phyloP scores from a whole-genome alignment of 1,284 basidiomycete species.

The Trametes sp. region DNA sequence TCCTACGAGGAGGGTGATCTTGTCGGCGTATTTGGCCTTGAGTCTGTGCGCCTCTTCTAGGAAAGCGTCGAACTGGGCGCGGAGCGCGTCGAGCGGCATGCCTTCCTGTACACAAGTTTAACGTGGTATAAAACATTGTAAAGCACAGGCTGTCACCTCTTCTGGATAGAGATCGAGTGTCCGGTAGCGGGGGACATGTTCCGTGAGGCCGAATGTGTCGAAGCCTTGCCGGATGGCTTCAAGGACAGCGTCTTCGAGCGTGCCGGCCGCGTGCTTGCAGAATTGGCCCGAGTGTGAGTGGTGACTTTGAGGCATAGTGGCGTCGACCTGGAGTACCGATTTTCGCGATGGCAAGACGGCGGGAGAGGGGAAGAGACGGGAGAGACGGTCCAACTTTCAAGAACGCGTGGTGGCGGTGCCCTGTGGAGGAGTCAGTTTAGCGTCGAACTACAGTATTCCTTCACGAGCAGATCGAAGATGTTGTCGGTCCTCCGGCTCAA shows the following conservation, averaged over 20 bases:
- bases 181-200: conserved; percentile 93
- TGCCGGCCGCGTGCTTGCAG: conserved; percentile 87
- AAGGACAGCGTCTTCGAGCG: conserved; percentile 80
- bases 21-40: conserved; percentile 61
- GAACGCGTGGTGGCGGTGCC: too few species aligned
- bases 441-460: too few species aligned
- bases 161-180: conserved; percentile 90
- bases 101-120: conserved; percentile 48
- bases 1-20: conserved; percentile 86
- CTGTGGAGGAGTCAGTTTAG: too few species aligned
- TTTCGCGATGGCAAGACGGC: too few species aligned
- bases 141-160: conserved; percentile 64
- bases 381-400: too few species aligned
- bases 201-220: conserved; percentile 87
- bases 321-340: too few species aligned
- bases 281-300: conserved; percentile 98
- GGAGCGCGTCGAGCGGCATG: conserved; percentile 56
- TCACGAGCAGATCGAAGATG: too few species aligned
- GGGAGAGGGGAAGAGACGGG: too few species aligned
- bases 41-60: conserved; percentile 81
- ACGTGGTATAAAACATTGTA: conserved; percentile 15
- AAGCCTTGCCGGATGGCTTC: conserved; percentile 86
- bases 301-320: conserved; percentile 84
- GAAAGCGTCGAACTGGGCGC: conserved; percentile 71
- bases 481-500: too few species aligned